phyloP scores from a whole-genome alignment of 352 stramenopile species.

The Phytophthora hibernalis region DNA sequence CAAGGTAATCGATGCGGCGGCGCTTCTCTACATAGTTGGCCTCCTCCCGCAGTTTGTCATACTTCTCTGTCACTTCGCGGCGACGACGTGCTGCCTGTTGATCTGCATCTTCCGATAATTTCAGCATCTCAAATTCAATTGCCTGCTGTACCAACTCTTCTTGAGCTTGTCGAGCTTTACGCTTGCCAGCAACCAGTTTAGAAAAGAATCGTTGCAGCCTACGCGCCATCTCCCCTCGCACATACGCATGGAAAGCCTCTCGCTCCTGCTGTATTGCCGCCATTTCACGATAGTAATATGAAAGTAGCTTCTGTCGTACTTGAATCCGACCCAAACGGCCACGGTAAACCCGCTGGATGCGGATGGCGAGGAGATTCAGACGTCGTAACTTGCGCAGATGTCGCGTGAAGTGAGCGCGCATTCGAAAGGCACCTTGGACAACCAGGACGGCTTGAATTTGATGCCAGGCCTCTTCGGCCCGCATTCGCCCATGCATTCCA shows the following conservation, averaged over 20 bases:
- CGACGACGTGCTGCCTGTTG: too few species aligned
- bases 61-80: too few species aligned
- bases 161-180: constrained; percentile 20
- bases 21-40: too few species aligned
- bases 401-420: constrained; percentile 63
- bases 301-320: constrained; percentile 45
- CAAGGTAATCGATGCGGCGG: too few species aligned
- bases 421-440: constrained; percentile 74
- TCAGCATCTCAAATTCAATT: constrained; percentile 4
- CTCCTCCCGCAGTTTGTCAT: too few species aligned
- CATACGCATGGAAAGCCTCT: constrained; percentile 47
- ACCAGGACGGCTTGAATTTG: constrained; percentile 58
- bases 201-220: constrained; percentile 58
- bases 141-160: constrained; percentile 34
- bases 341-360: constrained; percentile 69
- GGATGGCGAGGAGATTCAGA: constrained; percentile 56
- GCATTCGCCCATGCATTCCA: constrained; percentile 47
- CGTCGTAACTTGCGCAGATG: constrained; percentile 51
- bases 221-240: constrained; percentile 49
- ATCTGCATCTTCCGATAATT: too few species aligned
- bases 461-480: constrained; percentile 37
- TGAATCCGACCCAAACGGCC: constrained; percentile 57
- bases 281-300: constrained; percentile 67
- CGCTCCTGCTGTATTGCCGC: constrained; percentile 59
- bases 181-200: constrained; percentile 36